Conservation (phyloP, 2,329 filamentous ascomycete species). For the Phaeophleospora eucalypticola region DNA sequence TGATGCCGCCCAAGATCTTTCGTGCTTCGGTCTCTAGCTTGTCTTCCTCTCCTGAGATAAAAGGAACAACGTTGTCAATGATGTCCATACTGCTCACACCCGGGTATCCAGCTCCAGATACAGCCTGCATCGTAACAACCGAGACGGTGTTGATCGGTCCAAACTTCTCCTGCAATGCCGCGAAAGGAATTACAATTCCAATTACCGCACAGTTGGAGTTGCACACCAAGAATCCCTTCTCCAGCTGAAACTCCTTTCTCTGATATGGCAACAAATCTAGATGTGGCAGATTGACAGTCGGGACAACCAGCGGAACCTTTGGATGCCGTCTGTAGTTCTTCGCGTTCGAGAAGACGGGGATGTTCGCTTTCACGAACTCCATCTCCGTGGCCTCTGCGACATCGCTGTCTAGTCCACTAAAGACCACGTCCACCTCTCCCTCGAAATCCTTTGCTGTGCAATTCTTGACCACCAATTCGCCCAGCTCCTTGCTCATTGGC, state of each 20-base stretch:
- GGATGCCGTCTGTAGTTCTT: slow-evolving; percentile 95
- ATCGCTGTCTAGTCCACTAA: slow-evolving; percentile 87
- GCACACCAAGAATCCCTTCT: slow-evolving; percentile 90
- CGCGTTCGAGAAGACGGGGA: slow-evolving; percentile 93
- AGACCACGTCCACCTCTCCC: slow-evolving; percentile 82
- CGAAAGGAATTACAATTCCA: slow-evolving; percentile 90
- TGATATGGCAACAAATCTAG: slow-evolving; percentile 88
- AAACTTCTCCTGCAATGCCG: slow-evolving; percentile 80
- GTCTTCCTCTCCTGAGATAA: slow-evolving; percentile 89
- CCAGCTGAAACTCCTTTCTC: slow-evolving; percentile 64
- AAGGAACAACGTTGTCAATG: slow-evolving; percentile 92
- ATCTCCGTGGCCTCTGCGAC: slow-evolving; percentile 93
- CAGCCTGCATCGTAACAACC: slow-evolving; percentile 91
- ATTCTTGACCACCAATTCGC: slow-evolving; percentile 76
- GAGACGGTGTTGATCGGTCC: slow-evolving; percentile 72
- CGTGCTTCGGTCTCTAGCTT: slow-evolving; percentile 92
- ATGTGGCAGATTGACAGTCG: slow-evolving; percentile 87
- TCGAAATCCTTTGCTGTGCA: slow-evolving; percentile 77
- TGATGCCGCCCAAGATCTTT: slow-evolving; percentile 83
- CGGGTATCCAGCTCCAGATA: slow-evolving; percentile 87
- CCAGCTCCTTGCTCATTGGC: slow-evolving; percentile 72
- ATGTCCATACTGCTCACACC: slow-evolving; percentile 93
- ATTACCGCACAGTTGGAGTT: slow-evolving; percentile 99
- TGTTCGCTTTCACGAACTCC: slow-evolving; percentile 81
- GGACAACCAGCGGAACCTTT: slow-evolving; percentile 86